Evolutionary conservation across 306 rosid genomes (phyloP).

Genomic region (Inga laurina): DNA sequence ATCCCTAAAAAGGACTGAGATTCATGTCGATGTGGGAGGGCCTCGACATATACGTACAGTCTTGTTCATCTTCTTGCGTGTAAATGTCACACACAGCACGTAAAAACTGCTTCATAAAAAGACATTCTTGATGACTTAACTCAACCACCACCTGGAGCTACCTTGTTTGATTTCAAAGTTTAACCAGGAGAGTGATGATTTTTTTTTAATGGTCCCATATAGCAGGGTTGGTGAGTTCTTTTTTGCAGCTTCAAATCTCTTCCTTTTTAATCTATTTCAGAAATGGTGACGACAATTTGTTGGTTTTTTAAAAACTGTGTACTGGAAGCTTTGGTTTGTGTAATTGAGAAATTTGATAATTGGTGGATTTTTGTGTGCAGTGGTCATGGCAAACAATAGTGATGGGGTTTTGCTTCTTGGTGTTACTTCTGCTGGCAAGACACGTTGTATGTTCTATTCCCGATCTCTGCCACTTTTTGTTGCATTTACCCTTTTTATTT

Average conservation of each 20-base stretch:
- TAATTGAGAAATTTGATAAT: not conserved
- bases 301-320: not conserved
- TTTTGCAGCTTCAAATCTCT: too few relatives aligned
- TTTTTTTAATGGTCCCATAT: not conserved
- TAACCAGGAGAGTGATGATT: not conserved
- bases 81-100: not conserved
- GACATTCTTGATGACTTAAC: not conserved
- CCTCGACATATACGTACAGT: not conserved
- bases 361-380: conserved; percentile 51
- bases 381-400: conserved; percentile 98
- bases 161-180: not conserved
- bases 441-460: conserved; percentile 62
- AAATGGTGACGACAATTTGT: too few relatives aligned
- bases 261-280: too few relatives aligned
- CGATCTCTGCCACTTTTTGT: not conserved
- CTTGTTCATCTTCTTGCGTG: not conserved
- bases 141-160: not conserved
- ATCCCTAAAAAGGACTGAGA: too few relatives aligned
- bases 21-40: not conserved
- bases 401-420: conserved; percentile 88
- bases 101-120: not conserved
- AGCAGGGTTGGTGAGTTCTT: not conserved
- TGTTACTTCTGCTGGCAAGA: conserved; percentile 70
- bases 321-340: not conserved
- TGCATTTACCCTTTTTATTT: not conserved